Conservation (phyloP, 2,329 filamentous ascomycete genomes). For the Colletotrichum musicola region DNA sequence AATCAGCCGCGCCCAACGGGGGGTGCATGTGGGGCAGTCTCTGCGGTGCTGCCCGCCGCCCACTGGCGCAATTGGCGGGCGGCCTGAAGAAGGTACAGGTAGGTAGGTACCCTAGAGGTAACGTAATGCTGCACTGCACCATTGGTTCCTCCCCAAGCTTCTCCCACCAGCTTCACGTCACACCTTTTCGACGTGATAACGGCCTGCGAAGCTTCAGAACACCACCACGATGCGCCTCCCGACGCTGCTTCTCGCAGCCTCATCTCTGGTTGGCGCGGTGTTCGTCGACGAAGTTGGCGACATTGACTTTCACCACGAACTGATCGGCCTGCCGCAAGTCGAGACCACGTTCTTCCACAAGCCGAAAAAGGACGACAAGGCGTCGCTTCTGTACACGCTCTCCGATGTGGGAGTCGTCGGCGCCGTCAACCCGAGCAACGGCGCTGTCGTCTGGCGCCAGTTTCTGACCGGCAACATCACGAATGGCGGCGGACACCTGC, state of each 20-base stretch:
- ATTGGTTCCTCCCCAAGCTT: neutral
- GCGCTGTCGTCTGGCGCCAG: constrained; percentile 89
- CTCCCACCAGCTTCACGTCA: constrained; percentile 17
- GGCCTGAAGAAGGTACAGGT: too few relatives aligned
- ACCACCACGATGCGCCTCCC: constrained; percentile 41
- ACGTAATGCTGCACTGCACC: neutral
- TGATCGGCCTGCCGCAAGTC: constrained; percentile 84
- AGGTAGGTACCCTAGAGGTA: neutral
- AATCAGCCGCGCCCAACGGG: constrained; percentile 16
- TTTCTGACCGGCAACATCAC: constrained; percentile 68
- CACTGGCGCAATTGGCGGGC: neutral
- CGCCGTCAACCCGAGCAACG: constrained; percentile 89
- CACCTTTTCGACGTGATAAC: constrained; percentile 24
- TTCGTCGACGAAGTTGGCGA: constrained; percentile 92
- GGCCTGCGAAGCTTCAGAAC: constrained; percentile 27
- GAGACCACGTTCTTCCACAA: constrained; percentile 96
- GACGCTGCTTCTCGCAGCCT: constrained; percentile 52
- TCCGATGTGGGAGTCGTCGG: constrained; percentile 87
- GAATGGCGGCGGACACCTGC: constrained; percentile 66
- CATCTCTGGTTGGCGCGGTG: constrained; percentile 71
- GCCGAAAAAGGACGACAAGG: constrained; percentile 83
- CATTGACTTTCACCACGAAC: constrained; percentile 92
- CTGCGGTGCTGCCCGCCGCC: neutral
- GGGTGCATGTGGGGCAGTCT: too few relatives aligned
- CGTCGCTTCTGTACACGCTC: constrained; percentile 90